Percentiles rank a stretch among this genome's conserved stretches.
phyloP scores from a whole-genome alignment of 2,329 filamentous ascomycete genomes.

The Bisporella sp. region DNA sequence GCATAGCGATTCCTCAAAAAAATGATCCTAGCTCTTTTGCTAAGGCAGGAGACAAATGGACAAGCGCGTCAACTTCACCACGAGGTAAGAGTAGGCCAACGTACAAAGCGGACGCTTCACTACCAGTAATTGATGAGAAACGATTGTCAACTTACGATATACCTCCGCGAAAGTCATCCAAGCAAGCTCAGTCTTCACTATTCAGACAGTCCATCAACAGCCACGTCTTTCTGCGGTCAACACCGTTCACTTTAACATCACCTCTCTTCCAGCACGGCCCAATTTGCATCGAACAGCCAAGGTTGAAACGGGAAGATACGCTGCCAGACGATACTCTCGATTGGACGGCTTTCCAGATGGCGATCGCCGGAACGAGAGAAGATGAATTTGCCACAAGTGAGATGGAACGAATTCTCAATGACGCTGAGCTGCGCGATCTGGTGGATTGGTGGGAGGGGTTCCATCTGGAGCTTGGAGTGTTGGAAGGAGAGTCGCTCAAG shows the following conservation, averaged over 20 bases:
- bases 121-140: background rate
- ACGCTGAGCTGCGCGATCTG: conserved; percentile 16
- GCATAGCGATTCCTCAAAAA: background rate
- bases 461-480: conserved; percentile 6
- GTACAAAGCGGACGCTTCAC: background rate
- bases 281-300: conserved; percentile 42
- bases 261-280: conserved; percentile 47
- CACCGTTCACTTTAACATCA: conserved; percentile 41
- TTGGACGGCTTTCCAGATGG: conserved; percentile 61
- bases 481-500: background rate
- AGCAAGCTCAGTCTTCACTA: background rate
- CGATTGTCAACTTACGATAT: background rate
- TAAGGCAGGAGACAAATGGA: background rate
- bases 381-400: conserved; percentile 32
- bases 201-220: background rate
- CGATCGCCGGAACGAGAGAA: conserved; percentile 47
- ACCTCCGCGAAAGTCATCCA: background rate
- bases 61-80: background rate
- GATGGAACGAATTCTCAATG: conserved; percentile 11
- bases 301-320: conserved; percentile 16
- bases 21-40: background rate
- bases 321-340: conserved; percentile 44
- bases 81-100: background rate
- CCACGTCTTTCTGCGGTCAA: conserved; percentile 24
- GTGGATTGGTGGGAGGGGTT: conserved; percentile 17